Evolutionary conservation across 768 basidiomycete genomes (phyloP), one percentile per base, ranked within the genome.

Genomic region (Saitozyma sp.): DNA sequence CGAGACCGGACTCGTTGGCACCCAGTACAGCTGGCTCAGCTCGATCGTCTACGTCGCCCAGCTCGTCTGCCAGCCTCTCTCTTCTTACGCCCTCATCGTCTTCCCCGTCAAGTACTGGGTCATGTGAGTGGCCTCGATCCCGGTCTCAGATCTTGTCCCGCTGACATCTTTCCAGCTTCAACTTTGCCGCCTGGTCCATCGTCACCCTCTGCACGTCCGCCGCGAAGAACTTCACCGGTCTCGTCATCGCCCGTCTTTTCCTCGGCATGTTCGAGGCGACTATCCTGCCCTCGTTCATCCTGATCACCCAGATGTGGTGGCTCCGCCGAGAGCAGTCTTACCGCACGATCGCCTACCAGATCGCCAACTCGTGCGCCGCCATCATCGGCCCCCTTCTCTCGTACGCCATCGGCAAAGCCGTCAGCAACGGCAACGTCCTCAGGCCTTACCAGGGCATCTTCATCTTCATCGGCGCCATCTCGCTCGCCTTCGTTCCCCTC

Each of bases 221-320:
- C 7, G 69, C 69, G 1, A 64, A 51, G 17, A 69, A 63, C 56
- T 74, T 70, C 43, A 58, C 66, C 11, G 69, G 69, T 29, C 55
- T 71, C 10, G 50, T 71, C 29, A 52, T 64, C 46, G 61, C 60
- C 52, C 64, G 66, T 40, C 49, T 71, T 48, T 54, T 70, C 42
- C 59, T 84, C 61, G 83, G 84, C 59, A 29, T 49, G 8, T 83
- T 83, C 61, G 82, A 84, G 59, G 83, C 83, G 38, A 82, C 82
- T 7, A 82, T 85, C 37, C 80, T 83, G 41, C 84, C 83, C 8
- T 81, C 80, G 55, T 84, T 84, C 73, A 82, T 85, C 58, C 53
- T 75, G 37, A 70, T 84, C 56, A 84, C 83, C 82, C 83, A 74
- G 56, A 76, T 76, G 75, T 76, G 75, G 75, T 76, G 69, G 67